Evolutionary conservation across 805 yeast species (phyloP).

Genomic region (Candida hispaniensis): DNA sequence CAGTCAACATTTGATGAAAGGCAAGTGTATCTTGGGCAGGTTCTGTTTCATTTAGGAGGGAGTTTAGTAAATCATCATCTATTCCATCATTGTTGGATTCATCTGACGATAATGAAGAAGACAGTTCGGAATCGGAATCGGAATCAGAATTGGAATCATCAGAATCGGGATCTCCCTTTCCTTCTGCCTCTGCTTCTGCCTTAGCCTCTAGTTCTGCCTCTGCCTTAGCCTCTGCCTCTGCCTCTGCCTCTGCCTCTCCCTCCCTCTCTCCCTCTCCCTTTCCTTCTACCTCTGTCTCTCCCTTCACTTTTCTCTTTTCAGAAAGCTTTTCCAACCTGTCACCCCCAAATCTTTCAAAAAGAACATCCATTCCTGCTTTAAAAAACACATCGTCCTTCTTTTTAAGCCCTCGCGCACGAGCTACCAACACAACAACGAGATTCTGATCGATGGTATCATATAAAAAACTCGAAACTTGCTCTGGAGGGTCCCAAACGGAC

Average conservation of each 20-base stretch:
- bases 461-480: constrained; percentile 22
- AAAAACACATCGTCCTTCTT: constrained; percentile 18
- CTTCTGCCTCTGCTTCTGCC: constrained; percentile 4
- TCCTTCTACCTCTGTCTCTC: constrained; percentile 68
- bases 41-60: constrained; percentile 1
- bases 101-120: constrained; percentile 2
- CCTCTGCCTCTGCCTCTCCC: constrained; percentile 1
- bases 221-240: constrained; percentile 3
- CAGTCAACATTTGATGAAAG: constrained; percentile 33
- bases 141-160: neutral
- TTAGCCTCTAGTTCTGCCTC: constrained; percentile 1
- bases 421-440: constrained; percentile 28
- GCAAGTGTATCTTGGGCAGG: neutral
- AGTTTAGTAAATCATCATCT: constrained; percentile 20
- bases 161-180: constrained; percentile 1
- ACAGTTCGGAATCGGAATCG: constrained; percentile 13
- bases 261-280: constrained; percentile 35
- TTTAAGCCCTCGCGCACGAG: constrained; percentile 32
- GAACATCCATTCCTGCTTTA: constrained; percentile 4
- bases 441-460: constrained; percentile 28
- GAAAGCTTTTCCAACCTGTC: too few species aligned
- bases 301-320: neutral
- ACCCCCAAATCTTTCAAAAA: constrained; percentile 1
- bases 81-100: constrained; percentile 18
- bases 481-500: constrained; percentile 33